phyloP scores from a whole-genome alignment of 73 alveolate species.

The Diophrys appendiculata region DNA sequence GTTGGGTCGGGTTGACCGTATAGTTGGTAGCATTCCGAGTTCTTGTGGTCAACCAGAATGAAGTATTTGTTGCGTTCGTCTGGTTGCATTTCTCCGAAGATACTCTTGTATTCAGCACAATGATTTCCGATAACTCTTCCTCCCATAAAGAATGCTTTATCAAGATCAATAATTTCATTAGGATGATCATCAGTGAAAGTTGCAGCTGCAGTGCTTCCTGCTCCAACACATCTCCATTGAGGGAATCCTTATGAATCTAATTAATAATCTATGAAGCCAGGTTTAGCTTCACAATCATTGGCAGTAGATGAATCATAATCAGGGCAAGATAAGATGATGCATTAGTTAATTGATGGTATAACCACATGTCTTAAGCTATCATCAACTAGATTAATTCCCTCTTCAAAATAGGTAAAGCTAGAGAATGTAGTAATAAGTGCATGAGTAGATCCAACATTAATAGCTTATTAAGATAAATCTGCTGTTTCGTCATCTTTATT shows the following conservation, averaged over 20 bases:
- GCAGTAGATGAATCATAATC: background rate
- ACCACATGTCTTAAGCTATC: no score
- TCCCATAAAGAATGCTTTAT: background rate
- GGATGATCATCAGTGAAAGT: background rate
- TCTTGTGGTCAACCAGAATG: no score
- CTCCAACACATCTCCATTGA: background rate
- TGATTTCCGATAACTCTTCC: background rate
- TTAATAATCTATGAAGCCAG: background rate
- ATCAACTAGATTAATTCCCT: background rate
- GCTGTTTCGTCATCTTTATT: background rate
- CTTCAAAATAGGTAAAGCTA: background rate
- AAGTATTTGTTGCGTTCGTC: no score
- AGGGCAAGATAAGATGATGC: background rate
- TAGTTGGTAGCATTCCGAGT: no score
- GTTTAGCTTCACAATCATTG: background rate
- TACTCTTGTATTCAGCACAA: background rate
- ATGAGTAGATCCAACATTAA: background rate
- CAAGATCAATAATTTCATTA: background rate
- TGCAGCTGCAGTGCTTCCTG: background rate
- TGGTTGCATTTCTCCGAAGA: no score
- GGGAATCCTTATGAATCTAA: background rate
- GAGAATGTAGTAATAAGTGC: background rate
- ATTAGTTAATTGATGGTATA: background rate
- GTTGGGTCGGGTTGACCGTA: background rate
- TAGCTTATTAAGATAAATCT: background rate